A percentile compares a stretch with the other conserved stretches of the same genome.
Conservation (phyloP, 2,329 filamentous ascomycete species). For the Plectosphaerella plurivora region DNA sequence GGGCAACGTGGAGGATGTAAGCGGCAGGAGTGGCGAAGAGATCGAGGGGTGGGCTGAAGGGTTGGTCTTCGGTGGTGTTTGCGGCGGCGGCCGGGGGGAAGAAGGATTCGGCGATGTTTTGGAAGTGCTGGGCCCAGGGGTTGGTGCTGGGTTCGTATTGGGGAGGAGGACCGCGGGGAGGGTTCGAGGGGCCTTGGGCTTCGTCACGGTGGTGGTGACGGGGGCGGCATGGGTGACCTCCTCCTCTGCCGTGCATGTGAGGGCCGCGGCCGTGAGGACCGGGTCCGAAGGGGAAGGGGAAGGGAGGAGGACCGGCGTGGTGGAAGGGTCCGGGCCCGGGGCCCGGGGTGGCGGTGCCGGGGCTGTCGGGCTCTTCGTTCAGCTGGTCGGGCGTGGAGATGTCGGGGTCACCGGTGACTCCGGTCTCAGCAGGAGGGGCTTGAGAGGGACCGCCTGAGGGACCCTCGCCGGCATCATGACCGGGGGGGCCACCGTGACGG, state of each 20-base stretch:
- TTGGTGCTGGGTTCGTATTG: slow-evolving; percentile 10
- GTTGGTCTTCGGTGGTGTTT: slow-evolving; percentile 19
- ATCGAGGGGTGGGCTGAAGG: slow-evolving; percentile 65
- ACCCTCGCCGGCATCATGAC: slow-evolving; percentile 8
- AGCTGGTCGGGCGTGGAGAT: slow-evolving; percentile 18
- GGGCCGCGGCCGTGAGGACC: slow-evolving; percentile 27
- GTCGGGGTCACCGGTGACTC: slow-evolving; percentile 19
- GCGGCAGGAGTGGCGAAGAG: slow-evolving; percentile 64
- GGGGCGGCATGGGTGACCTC: slow-evolving; percentile 31
- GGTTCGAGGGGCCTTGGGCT: slow-evolving; percentile 8
- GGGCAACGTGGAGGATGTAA: slow-evolving; percentile 69
- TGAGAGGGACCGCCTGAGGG: slow-evolving; percentile 6
- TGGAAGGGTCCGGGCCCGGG: slow-evolving; percentile 17
- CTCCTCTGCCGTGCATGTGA: slow-evolving; percentile 24
- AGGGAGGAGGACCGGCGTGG: slow-evolving; percentile 13
- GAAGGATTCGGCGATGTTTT: slow-evolving; percentile 5
- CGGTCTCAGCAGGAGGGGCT: slow-evolving; percentile 13
- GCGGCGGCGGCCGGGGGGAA: slow-evolving; percentile 3
- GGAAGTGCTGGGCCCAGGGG: slow-evolving; percentile 6
- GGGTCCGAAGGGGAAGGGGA: slow-evolving; percentile 11
- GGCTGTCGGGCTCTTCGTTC: slow-evolving; percentile 26
- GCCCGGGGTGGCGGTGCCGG: slow-evolving; percentile 2
- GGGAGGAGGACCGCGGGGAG: slow-evolving; percentile 9
- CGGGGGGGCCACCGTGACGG: slow-evolving; percentile 11
- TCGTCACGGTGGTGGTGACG: slow-evolving; percentile 12